These are phyloP conservation scores for Lomentospora prolificans DNA, from an alignment of 2,329 filamentous ascomycete genomes.

Conservation along the genomic window DNA sequence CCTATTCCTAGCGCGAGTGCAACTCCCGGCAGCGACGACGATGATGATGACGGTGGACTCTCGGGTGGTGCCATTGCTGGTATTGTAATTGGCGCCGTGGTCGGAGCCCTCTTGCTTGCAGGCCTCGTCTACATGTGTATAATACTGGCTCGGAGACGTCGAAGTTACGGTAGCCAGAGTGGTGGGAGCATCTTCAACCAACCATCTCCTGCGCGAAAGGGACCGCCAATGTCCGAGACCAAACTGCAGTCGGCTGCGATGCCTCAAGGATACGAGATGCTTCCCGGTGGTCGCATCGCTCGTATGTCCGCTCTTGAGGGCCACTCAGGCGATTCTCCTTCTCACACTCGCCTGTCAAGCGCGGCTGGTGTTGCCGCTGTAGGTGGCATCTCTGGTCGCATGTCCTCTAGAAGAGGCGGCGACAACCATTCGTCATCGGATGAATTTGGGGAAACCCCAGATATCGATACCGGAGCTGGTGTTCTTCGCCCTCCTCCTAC, in stretches of 20 bases:
- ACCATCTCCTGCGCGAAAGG: conserved; percentile 60
- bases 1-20: conserved; percentile 33
- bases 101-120: conserved; percentile 59
- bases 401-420: conserved; percentile 24
- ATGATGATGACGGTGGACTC: conserved; percentile 31
- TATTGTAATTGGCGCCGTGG: conserved; percentile 72
- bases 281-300: conserved; percentile 82
- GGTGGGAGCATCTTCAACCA: conserved; percentile 75
- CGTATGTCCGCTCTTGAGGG: conserved; percentile 92
- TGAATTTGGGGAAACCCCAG: conserved; percentile 60
- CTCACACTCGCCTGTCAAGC: conserved; percentile 31
- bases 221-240: conserved; percentile 30
- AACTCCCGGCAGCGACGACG: conserved; percentile 14
- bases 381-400: conserved; percentile 21
- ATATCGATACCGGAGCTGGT: conserved; percentile 50
- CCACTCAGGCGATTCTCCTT: conserved; percentile 52
- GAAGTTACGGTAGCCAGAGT: conserved; percentile 47
- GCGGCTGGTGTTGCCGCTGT: conserved; percentile 27
- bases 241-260: conserved; percentile 18
- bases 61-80: conserved; percentile 87
- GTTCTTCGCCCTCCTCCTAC: conserved; percentile 49
- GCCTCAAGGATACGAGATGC: conserved; percentile 56
- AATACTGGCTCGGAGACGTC: conserved; percentile 35
- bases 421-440: conserved; percentile 61
- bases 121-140: conserved; percentile 61